Evolutionary conservation across 2,329 filamentous ascomycete genomes (phyloP).

Genomic region (Diaporthe destruens): DNA sequence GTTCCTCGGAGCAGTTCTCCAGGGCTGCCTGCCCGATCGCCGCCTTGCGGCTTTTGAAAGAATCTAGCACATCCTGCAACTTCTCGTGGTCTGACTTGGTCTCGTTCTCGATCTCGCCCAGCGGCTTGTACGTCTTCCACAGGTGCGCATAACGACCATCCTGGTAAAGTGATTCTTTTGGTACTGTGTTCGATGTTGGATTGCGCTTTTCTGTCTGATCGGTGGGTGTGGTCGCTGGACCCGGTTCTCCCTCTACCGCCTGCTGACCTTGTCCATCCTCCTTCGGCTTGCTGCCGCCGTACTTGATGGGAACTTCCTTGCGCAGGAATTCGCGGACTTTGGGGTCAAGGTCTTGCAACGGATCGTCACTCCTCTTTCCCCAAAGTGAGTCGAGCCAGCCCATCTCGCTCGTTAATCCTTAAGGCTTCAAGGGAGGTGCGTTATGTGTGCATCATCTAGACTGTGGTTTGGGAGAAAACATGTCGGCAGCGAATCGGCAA

Average conservation of each 20-base stretch:
- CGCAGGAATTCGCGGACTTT: conserved; percentile 87
- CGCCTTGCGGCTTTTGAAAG: conserved; percentile 84
- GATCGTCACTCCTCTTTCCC: conserved; percentile 66
- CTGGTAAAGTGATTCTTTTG: conserved; percentile 65
- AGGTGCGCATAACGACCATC: conserved; percentile 82
- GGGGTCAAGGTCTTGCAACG: conserved; percentile 82
- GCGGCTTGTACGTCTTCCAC: conserved; percentile 91
- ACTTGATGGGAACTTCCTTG: conserved; percentile 83
- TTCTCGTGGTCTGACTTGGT: conserved; percentile 83
- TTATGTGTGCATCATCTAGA: conserved; percentile 17
- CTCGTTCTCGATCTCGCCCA: conserved; percentile 75
- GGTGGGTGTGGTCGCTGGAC: conserved; percentile 15
- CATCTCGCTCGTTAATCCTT: conserved; percentile 54
- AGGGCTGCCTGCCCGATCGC: conserved; percentile 84
- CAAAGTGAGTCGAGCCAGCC: conserved; percentile 69
- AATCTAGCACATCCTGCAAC: conserved; percentile 82
- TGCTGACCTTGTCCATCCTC: conserved; percentile 24
- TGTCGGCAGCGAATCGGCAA: conserved; percentile 42
- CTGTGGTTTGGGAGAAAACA: background rate
- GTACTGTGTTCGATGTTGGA: conserved; percentile 51
- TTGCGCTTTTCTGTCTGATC: conserved; percentile 39
- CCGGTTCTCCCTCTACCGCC: conserved; percentile 18
- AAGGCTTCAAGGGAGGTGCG: conserved; percentile 1
- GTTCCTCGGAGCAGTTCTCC: conserved; percentile 93
- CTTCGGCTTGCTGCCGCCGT: conserved; percentile 52